Evolutionary conservation across 805 yeast species (phyloP), one percentile per base, ranked within the genome.

Genomic region (Kodamaea restingae): DNA sequence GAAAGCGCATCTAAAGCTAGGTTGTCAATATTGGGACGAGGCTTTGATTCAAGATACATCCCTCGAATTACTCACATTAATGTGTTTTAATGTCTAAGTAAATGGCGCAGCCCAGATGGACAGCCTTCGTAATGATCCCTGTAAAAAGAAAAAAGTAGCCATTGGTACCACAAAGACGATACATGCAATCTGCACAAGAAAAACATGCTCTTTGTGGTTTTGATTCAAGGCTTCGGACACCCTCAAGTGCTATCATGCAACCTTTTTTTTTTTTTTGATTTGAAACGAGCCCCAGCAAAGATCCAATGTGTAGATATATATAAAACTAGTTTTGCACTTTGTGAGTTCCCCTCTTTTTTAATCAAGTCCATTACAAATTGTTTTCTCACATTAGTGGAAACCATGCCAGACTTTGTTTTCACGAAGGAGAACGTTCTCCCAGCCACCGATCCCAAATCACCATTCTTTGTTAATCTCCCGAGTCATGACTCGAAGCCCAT

Each of bases 401-500:
- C 8, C 8, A 39, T 39, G 42, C 26, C 38, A 26, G 27, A 28
- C 22, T 46, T 44, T 18, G 21, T 22, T 18, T 44, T 41, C 24
- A 34, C 33, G 5, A 43, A 45, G 35, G 50, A 42, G 18, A 18
- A 30, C 14, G 52, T 63, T 7, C 48, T 65, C 21, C 70, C 70
- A 3, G 45, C 65, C 1, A 30, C 60, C 7, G 60, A 69, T 40
- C 58, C 59, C 21, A 45, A 51, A 33, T 59, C 67, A 11, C 74
- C 74, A 9, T 69, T 61, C 52, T 60, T 51, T 43, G 46, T 60
- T 38, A 65, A 65, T 38, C 52, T 67, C n/a, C 74, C 74, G 3
- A 32, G 55, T 2, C 56, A 46, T 37, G 70, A 65, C 38, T 48
- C 70, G 30, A 60, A 52, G 38, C 74, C 74, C 3, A 60, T 68